Base-by-base conservation (phyloP, 2,329 filamentous ascomycete species). In the Ophiostoma populinum region DNA sequence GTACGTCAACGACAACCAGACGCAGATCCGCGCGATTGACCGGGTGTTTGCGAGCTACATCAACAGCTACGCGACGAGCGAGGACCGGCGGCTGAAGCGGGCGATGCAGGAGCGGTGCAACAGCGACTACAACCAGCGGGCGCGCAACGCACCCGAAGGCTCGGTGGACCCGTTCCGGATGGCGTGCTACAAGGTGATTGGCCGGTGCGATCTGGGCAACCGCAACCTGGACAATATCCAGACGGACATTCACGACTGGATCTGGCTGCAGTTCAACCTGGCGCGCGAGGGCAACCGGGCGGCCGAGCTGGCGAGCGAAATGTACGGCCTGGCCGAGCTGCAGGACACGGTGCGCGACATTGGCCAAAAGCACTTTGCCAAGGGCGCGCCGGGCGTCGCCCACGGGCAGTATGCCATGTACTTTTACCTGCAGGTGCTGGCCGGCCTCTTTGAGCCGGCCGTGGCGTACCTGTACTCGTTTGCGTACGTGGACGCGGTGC, bases 181-280 rank as follows among this genome's bases (percentile, higher is more conserved):
- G 74, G 86, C 87, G 32, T 94, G 90, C 54, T 95, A 95, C 66
- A 95, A 98, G 64, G 76, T 98, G 42, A 79, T 98, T 46, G 90
- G 92, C 30, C 83, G 75, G 30, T 77, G 74, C 46, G 75, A 78
- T 47, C 58, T 80, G 18, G 62, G 59, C 49, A 74, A 75, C 53
- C 68, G 75, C 42, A 71, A 65, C 45, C 54, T 79, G 20, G 71
- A 75, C 17, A 67, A 67, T 30, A 56, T 79, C 24, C 70, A 69
- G 47, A 70, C 66, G 11, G 70, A 74, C 39, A 69, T 78, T 40
- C 70, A 76, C 48, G 75, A 80, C 54, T 79, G 72, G 69, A 67
- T 76, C 49, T 80, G 75, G 75, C 61, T 79, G 37, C 75, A 79
- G 49, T 74, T 79, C 56, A 75, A 75, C 49, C 62, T 80, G 37